These are phyloP conservation scores for Annulohypoxylon maeteangense DNA, from an alignment of 495 filamentous ascomycete species.

Conservation along the genomic window DNA sequence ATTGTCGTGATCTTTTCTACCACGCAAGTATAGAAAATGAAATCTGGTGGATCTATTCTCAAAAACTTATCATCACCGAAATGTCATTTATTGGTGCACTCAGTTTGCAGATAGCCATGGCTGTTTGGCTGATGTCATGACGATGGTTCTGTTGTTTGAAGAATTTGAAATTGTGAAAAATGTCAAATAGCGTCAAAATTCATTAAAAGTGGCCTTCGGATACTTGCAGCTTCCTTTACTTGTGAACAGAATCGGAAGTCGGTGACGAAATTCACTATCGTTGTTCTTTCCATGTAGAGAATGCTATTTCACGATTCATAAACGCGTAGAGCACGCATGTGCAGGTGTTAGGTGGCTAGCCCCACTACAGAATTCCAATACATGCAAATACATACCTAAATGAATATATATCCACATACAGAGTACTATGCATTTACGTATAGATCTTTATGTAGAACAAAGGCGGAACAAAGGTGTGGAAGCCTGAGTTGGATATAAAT, in stretches of 20 bases:
- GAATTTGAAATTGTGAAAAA: neutral
- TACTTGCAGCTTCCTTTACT: neutral
- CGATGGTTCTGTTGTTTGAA: neutral
- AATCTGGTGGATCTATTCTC: neutral
- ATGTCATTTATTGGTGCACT: constrained; percentile 6
- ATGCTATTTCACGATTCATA: constrained; percentile 18
- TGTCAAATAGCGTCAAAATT: neutral
- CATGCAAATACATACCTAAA: neutral
- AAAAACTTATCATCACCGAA: neutral
- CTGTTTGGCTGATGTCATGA: constrained; percentile 21
- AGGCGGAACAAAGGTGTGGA: neutral
- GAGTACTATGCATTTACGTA: neutral
- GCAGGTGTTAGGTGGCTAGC: neutral
- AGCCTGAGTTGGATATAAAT: neutral
- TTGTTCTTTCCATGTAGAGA: neutral
- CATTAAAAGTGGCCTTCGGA: neutral
- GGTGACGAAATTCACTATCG: neutral
- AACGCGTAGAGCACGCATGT: neutral
- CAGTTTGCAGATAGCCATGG: constrained; percentile 20
- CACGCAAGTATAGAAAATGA: neutral
- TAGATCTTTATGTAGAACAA: neutral
- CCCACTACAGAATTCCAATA: constrained; percentile 2
- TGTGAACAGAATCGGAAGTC: neutral
- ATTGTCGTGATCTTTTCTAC: neutral
- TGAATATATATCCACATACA: neutral